Base-by-base conservation (phyloP, 192 early-diverging fungal species). In the Coemansia sp. region DNA sequence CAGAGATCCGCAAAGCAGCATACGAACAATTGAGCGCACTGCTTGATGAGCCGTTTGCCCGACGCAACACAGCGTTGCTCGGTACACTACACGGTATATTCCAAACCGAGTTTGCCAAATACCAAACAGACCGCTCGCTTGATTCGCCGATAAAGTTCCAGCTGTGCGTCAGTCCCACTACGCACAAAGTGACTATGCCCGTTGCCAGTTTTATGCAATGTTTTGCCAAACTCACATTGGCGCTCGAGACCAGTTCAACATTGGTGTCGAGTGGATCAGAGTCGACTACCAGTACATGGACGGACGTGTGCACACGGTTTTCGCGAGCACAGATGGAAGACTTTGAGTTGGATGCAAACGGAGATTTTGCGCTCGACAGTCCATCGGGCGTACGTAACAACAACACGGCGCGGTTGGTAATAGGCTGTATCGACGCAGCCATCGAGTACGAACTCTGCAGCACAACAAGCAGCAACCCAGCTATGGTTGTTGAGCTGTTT, bases 301-400 rank as follows among this genome's bases (percentile, higher is more conserved):
- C 51, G 5, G 72, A 65, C 21, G 46, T 87, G 21, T 62, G 82
- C 15, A 44, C 64, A 5, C 68, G 85, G 10, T 68, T 91, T 20
- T 52, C 83, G 7, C 72, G 76, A 10, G 74, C 83, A 0, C 85
- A 86, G 40, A 62, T 88, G n/a, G 84, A 85, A 34, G 89, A 91
- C 54, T 91, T 85, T 69, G 85, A 79, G 55, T 63, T 91, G 4
- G 85, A 90, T 17, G 82, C 83, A 15, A 68, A 83, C 0, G 83
- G 88, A n/a, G 86, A 88, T 49, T 90, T 85, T 42, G 80, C 84
- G 46, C 82, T 84, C 38, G 65, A 55, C 3, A 80, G 68, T 21
- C 77, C 75, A 49, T 75, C 64, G 2, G 89, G 89, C 0, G 65
- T 78, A 36, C 77, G 85, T 7, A 88, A 88, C 64, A 76, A 82